Evolutionary conservation across 2,329 filamentous ascomycete genomes (phyloP), one percentile per base, ranked within the genome.

Genomic region (Alternaria sp.): DNA sequence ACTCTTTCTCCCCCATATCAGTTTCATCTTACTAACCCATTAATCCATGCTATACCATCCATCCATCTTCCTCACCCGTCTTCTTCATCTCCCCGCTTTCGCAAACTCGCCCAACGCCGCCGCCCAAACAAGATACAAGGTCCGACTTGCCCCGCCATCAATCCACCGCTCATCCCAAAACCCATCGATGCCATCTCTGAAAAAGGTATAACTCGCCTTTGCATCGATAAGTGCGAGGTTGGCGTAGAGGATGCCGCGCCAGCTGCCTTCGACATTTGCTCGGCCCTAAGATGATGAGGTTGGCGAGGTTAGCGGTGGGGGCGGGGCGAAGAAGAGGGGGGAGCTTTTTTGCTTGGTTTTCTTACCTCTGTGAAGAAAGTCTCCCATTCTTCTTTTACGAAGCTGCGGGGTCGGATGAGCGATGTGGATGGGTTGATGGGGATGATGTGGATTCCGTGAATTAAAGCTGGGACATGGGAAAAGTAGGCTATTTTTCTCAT

Each of bases 161-260:
- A 95, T 79, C 86, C 87, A 92, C 43, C 79, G 78, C 36, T 85
- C 82, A 72, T 93, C 72, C 75, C 75, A 78, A 32, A 50, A 63
- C 20, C 73, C 85, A 72, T 95, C 94, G 16, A 84, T 81, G 1
- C 81, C 76, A 63, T 86, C 82, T 1, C 84, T 84, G 76, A 99
- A 97, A 78, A 94, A 97, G 0, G 85, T 76, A 83, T 87, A 97
- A 22, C 91, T 88, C 7, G 85, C 80, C 54, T 78, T 79, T 0
- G 94, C 88, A 74, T 97, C 87, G 41, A 93, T 83, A 8, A 94
- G 88, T 0, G 92, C 93, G 44, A 92, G 85, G 76, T 96, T 97
- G 22, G 89, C 92, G 71, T 90, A 92, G 36, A 98, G 78, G 18
- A 98, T 87, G 1, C 94, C 92, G 75, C 87, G 91, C 95, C 95